Evolutionary conservation across 2,329 filamentous ascomycete species (phyloP), one percentile per base, ranked within the genome.

Genomic region (Phialophora verrucosa): DNA sequence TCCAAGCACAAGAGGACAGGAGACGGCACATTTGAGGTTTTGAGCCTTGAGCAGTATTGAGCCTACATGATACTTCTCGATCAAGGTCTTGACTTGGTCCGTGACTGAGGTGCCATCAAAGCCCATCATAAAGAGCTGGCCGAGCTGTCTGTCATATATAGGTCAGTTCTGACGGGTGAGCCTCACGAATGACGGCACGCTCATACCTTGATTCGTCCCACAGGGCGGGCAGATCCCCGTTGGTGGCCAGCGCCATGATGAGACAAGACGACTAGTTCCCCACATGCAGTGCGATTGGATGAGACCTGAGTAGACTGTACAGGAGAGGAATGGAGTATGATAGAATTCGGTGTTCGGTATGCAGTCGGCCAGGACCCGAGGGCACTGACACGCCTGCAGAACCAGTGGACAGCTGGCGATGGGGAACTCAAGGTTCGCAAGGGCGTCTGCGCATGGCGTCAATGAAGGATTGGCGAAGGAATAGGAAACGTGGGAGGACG

Each of bases 31-130:
- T 83, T 87, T 88, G 53, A 88, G 77, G 72, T 89, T 89, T 76
- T 89, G 89, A 55, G 87, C 87, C 51, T 86, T 87, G 62, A 89
- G 77, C 80, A 86, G 75, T 74, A 98, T 91, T 60, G 92, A 95
- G 63, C 95, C 95, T 56, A 99, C 84, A 77, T 98, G 91, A 76
- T 88, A 84, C 70, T 88, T 80, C 73, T 88, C 83, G 72, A 89
- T 89, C 51, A 89, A 82, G 55, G 83, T 83, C 71, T 83, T 83
- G 72, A 89, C 88, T 76, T 88, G 84, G 59, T 85, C 84, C 70
- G 85, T 88, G 64, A 89, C 85, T 51, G 82, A 81, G 51, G 86
- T 88, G 57, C 87, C 87, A 80, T 89, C 87, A 74, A 89, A 89
- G 75, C 87, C 87, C 86, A 89, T 88, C 83, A 87, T 86, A 77